These are phyloP conservation scores for Linnemannia zychae DNA, from an alignment of 192 early-diverging fungal species.

Conservation along the genomic window DNA sequence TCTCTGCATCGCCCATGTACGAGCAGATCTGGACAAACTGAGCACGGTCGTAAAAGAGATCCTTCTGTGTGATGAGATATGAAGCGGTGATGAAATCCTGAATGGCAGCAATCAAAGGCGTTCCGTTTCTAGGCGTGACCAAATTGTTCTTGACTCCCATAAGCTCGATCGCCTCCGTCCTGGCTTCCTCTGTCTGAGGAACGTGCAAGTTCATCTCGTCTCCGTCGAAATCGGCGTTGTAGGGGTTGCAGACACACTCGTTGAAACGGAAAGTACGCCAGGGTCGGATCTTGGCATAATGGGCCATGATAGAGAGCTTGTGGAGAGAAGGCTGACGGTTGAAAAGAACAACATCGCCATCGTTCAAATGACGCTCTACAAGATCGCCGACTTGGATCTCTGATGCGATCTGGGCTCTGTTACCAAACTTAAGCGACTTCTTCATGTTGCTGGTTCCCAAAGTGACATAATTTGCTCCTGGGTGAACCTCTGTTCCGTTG, in stretches of 20 bases:
- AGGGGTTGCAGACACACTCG: constrained; percentile 99
- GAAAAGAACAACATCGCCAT: constrained; percentile 97
- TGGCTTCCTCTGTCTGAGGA: constrained; percentile 99
- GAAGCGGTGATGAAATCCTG: constrained; percentile 99
- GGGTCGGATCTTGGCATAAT: constrained; percentile 82
- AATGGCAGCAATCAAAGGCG: constrained; percentile 97
- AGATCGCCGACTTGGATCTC: constrained; percentile 90
- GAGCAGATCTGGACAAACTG: constrained; percentile 94
- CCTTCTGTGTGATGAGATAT: constrained; percentile 93
- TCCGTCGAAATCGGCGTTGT: constrained; percentile 99
- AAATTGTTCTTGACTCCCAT: constrained; percentile 98
- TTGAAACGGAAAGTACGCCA: constrained; percentile 99
- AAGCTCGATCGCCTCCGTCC: constrained; percentile 94
- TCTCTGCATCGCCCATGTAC: constrained; percentile 89
- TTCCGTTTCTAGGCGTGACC: constrained; percentile 98
- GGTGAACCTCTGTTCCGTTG: constrained; percentile 92
- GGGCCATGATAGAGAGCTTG: constrained; percentile 97
- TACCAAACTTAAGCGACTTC: constrained; percentile 79
- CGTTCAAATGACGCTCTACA: constrained; percentile 94
- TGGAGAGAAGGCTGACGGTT: constrained; percentile 99
- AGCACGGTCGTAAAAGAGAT: constrained; percentile 94
- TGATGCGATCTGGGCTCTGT: constrained; percentile 76
- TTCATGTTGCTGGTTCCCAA: constrained; percentile 65
- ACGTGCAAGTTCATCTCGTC: constrained; percentile 99
- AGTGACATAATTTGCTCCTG: constrained; percentile 92